Evolutionary conservation across 2,329 filamentous ascomycete species (phyloP), one percentile per base, ranked within the genome.

Genomic region (Pseudocercospora eumusae): DNA sequence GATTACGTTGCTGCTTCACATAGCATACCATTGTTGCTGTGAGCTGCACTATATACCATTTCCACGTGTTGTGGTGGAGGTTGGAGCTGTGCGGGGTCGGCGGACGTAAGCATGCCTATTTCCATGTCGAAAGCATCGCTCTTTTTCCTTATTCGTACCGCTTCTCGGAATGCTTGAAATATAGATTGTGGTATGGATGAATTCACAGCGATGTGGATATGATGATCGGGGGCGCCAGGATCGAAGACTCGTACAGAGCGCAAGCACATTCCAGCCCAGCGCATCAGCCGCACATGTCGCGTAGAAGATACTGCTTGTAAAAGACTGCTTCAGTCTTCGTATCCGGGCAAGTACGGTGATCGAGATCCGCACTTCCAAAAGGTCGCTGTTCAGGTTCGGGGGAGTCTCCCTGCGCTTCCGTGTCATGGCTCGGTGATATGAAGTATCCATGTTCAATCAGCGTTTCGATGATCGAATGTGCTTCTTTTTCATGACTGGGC

Each of bases 81-180:
- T 25, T 59, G 56, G 49, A 40, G 45, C n/a, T 31, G 44, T 58
- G 56, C 45, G 45, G 56, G 56, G 56, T 59, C 25, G 28, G 33
- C 33, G 42, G 40, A 44, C 52, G 21, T 45, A 28, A 52, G 28
- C 45, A 42, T 47, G n/a, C 47, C 33, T 21, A 31, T 59, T 42
- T 47, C 27, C 31, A 36, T 40, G 15, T 40, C 33, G 49, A 31
- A 49, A 13, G 7, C n/a, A 23, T 25, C 25, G 13, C 23, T 21
- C 44, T 49, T 49, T 49, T 49, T 49, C 44, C 21, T 31, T 21
- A n/a, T 10, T 45, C 3, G 33, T 1, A 8, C 20, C 36, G 36
- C 36, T 18, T 36, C 36, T 18, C 15, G 15, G 15, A n/a, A n/a
- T 40, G 36, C 36, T 13, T n/a, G 15, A 40, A 36, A 8, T 4